A percentile compares a stretch with the other conserved stretches of the same genome.
These are phyloP conservation scores for Ogataea kodamae DNA, from an alignment of 805 yeast genomes.

Conservation along the genomic window DNA sequence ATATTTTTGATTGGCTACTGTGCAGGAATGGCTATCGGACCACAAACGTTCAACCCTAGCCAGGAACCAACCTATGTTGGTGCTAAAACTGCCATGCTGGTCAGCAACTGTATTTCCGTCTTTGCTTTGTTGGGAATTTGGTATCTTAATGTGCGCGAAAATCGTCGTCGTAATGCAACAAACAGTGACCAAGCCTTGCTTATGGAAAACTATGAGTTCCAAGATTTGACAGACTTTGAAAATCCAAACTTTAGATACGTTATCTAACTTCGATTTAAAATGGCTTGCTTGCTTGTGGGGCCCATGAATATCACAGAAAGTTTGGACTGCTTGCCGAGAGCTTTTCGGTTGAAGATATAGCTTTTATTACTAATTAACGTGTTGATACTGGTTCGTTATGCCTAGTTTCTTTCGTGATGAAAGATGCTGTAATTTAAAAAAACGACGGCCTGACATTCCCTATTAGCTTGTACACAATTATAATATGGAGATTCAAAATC, in stretches of 20 bases:
- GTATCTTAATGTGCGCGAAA: conserved; percentile 17
- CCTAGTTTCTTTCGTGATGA: too few relatives aligned
- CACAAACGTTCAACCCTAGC: conserved; percentile 56
- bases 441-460: too few relatives aligned
- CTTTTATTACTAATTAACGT: too few relatives aligned
- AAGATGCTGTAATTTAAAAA: too few relatives aligned
- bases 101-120: conserved; percentile 32
- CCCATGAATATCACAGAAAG: too few relatives aligned
- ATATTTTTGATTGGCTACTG: conserved; percentile 58
- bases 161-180: conserved; percentile 11
- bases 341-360: too few relatives aligned
- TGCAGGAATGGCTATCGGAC: conserved; percentile 64
- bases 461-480: too few relatives aligned
- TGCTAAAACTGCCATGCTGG: conserved; percentile 52
- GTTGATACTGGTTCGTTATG: too few relatives aligned
- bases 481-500: too few relatives aligned
- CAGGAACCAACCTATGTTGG: conserved; percentile 57
- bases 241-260: conserved; percentile 37
- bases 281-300: too few relatives aligned
- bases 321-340: too few relatives aligned
- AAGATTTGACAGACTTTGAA: conserved; percentile 45
- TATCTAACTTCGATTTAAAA: too few relatives aligned
- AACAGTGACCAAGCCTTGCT: conserved; percentile 7
- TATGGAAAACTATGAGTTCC: conserved; percentile 36
- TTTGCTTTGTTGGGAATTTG: conserved; percentile 21